phyloP scores from a whole-genome alignment of 1,284 basidiomycete genomes.

The Pulveroboletus ridleyi region DNA sequence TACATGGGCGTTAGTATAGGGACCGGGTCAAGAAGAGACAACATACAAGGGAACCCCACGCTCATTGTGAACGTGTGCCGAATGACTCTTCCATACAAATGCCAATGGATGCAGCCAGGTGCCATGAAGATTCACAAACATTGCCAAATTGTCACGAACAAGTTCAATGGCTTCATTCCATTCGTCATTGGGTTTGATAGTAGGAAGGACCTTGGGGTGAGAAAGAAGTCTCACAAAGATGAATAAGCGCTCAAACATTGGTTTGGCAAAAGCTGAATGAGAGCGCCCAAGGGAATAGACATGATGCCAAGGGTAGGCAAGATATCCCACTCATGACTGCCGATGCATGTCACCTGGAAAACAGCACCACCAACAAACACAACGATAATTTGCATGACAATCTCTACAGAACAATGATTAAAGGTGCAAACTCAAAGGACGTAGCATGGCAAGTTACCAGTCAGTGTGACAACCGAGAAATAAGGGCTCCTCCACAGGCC shows the following conservation, averaged over 20 bases:
- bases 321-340: constrained; percentile 92
- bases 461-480: constrained; percentile 87
- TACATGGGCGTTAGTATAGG: constrained; percentile 12
- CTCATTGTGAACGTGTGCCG: constrained; percentile 59
- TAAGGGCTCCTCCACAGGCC: constrained; percentile 85
- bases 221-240: constrained; percentile 70
- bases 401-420: constrained; percentile 56
- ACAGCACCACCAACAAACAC: constrained; percentile 93
- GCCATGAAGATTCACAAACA: constrained; percentile 85
- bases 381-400: constrained; percentile 88
- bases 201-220: constrained; percentile 76
- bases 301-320: constrained; percentile 87
- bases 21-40: neutral
- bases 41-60: constrained; percentile 48
- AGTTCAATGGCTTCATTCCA: constrained; percentile 79
- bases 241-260: constrained; percentile 77
- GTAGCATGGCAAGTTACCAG: constrained; percentile 60
- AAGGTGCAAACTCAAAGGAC: neutral
- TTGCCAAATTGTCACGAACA: constrained; percentile 86
- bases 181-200: constrained; percentile 63
- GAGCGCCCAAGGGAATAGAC: constrained; percentile 87
- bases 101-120: constrained; percentile 86
- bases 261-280: constrained; percentile 87
- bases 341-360: constrained; percentile 87
- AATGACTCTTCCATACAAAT: constrained; percentile 82